Percentiles rank a stretch among this genome's conserved stretches.
Evolutionary conservation across 768 basidiomycete genomes (phyloP).

Genomic region (Termitomyces heimii): DNA sequence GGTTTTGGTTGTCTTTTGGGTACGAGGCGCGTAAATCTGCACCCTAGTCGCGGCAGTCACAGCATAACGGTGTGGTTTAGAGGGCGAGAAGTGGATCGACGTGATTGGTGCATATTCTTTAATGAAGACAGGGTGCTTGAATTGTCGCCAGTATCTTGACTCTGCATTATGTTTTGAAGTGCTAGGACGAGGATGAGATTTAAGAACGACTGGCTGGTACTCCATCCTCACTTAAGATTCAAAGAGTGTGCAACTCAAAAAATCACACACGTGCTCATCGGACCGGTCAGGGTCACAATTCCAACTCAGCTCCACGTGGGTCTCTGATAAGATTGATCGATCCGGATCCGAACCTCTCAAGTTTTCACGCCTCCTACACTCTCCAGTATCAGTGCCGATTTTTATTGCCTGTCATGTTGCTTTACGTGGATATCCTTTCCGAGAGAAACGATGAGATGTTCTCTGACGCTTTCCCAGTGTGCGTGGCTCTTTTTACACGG

Average conservation of each 20-base stretch:
- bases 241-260: constrained; percentile 1
- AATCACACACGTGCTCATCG: constrained; percentile 17
- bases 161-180: constrained; percentile 61
- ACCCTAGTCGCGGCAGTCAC: constrained; percentile 92
- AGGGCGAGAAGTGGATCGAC: constrained; percentile 83
- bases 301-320: constrained; percentile 10
- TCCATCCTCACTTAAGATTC: constrained; percentile 44
- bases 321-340: constrained; percentile 25
- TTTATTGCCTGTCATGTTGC: constrained; percentile 48
- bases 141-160: constrained; percentile 82
- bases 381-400: not conserved
- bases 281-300: constrained; percentile 4
- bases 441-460: constrained; percentile 76
- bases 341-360: constrained; percentile 3
- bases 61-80: constrained; percentile 90
- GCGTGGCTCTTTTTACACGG: constrained; percentile 21
- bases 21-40: constrained; percentile 93
- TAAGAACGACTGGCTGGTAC: constrained; percentile 73
- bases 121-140: constrained; percentile 87
- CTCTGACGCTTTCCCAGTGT: constrained; percentile 91
- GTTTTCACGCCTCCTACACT: constrained; percentile 10
- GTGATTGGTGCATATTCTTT: constrained; percentile 98
- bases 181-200: constrained; percentile 48
- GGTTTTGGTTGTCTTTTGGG: constrained; percentile 94
- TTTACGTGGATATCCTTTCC: constrained; percentile 68